Evolutionary conservation across 1,139 yeast species (phyloP).

Genomic region (Eremothecium cymbalariae): DNA sequence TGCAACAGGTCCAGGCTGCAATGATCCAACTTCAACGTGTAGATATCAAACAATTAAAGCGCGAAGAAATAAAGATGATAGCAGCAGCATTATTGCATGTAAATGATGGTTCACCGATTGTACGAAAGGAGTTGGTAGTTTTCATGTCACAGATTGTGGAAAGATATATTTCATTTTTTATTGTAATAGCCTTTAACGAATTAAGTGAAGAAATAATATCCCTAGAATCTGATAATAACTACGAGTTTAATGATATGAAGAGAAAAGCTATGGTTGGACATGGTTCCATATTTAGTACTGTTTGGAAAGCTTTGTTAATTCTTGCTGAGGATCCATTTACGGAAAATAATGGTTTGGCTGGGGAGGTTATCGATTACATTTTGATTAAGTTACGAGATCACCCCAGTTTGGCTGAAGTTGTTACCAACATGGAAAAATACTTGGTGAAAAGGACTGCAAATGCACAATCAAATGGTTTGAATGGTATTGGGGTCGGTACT

Average conservation of each 20-base stretch:
- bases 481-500: conserved; percentile 3
- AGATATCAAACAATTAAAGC: conserved; percentile 33
- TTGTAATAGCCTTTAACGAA: conserved; percentile 83
- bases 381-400: conserved; percentile 58
- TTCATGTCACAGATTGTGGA: conserved; percentile 68
- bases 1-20: conserved; percentile 26
- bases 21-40: conserved; percentile 26
- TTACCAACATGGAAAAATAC: conserved; percentile 57
- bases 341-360: conserved; percentile 71
- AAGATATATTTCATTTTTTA: conserved; percentile 63
- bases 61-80: conserved; percentile 39
- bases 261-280: conserved; percentile 43
- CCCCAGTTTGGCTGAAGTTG: conserved; percentile 55
- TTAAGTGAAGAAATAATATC: conserved; percentile 71
- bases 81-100: conserved; percentile 41
- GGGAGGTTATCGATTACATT: conserved; percentile 66
- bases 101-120: conserved; percentile 85
- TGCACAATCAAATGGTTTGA: conserved; percentile 1
- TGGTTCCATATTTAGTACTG: conserved; percentile 78
- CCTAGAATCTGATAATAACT: conserved; percentile 49
- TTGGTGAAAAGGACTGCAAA: conserved; percentile 41
- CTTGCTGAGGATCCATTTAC: conserved; percentile 83
- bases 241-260: conserved; percentile 26
- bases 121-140: conserved; percentile 74
- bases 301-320: conserved; percentile 79